Percentiles rank a stretch among this genome's conserved stretches.
Evolutionary conservation across 441 rosid genomes (phyloP).

Genomic region (Francoa sonchifolia): DNA sequence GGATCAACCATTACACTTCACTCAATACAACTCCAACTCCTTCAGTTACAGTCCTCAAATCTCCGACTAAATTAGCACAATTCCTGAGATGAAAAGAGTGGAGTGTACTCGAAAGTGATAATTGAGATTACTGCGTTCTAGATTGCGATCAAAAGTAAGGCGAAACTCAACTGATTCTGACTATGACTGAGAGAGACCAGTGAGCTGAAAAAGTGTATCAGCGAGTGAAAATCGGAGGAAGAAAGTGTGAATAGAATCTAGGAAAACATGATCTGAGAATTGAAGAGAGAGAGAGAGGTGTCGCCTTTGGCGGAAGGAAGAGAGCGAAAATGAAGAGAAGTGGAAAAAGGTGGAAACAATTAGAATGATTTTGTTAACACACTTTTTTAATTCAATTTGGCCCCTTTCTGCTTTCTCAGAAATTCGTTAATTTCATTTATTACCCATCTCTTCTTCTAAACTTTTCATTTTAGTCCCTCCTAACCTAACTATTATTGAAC

Average conservation of each 20-base stretch:
- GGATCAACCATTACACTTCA: slow-evolving; percentile 26
- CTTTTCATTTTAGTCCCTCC: no score
- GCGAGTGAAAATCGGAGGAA: slow-evolving; percentile 16
- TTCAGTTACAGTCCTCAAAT: slow-evolving; percentile 8
- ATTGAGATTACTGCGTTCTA: background rate
- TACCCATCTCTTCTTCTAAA: no score
- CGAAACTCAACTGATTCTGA: background rate
- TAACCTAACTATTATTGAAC: no score
- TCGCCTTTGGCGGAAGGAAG: no score
- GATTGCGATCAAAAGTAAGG: no score
- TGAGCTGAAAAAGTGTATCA: slow-evolving; percentile 6
- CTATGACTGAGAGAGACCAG: background rate
- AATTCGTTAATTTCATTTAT: no score
- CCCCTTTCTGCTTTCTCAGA: no score
- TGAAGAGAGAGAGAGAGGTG: slow-evolving; percentile 10
- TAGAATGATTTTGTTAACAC: no score
- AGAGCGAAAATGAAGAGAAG: no score
- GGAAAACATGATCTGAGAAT: slow-evolving; percentile 33
- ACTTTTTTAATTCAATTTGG: no score
- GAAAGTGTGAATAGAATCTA: slow-evolving; percentile 28
- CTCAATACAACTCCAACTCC: slow-evolving; percentile 11
- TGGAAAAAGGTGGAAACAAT: no score
- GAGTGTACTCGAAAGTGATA: background rate
- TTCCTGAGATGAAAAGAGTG: background rate
- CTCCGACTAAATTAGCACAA: background rate